Evolutionary conservation across 768 basidiomycete species (phyloP), one percentile per base, ranked within the genome.

Genomic region (Amanita subjunquillea): DNA sequence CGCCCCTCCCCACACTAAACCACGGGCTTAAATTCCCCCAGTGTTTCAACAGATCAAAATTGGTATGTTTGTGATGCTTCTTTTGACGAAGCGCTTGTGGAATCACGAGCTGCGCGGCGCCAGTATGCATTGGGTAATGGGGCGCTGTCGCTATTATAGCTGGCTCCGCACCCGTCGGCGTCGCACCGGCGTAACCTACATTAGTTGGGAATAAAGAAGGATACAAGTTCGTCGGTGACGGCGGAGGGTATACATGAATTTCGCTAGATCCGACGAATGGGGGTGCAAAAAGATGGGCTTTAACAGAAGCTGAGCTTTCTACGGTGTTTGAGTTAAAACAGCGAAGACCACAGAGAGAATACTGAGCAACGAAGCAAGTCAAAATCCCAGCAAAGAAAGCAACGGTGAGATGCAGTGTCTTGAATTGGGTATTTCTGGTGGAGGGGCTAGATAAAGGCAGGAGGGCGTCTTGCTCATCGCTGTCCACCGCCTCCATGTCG

Each of bases 11-110:
- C 17, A 88, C 81, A 57, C 83, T 87, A 63, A 84, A 91, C 90
- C 90, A 92, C 9, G 90, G 90, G 1, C 85, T 84, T 39, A 90
- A 64, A 60, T 91, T 91, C 1, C 90, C 90, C 90, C 90, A 92
- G 40, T 79, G 76, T 62, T 73, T 78, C 67, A 91, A 80, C 41
- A 91, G 59, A 60, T 85, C 78, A 57, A 88, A 91, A 8, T 69
- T 62, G 13, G 20, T 13, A 27, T 42, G 17, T 15, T 37, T 25
- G 22, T 6, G 22, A 22, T 46, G 8, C 32, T 67, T 65, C 23
- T 58, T 60, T 43, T 61, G 42, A 53, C 56, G 58, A 55, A 75
- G 52, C 3, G 62, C 54, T 3, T 69, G 57, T 1, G 85, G 82
- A n/a, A 65, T 65, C 29, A 88, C 72, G 42, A 90, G 77, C 44